These are phyloP conservation scores for Monosporascus sp. DNA, from an alignment of 2,329 filamentous ascomycete species.

Conservation along the genomic window DNA sequence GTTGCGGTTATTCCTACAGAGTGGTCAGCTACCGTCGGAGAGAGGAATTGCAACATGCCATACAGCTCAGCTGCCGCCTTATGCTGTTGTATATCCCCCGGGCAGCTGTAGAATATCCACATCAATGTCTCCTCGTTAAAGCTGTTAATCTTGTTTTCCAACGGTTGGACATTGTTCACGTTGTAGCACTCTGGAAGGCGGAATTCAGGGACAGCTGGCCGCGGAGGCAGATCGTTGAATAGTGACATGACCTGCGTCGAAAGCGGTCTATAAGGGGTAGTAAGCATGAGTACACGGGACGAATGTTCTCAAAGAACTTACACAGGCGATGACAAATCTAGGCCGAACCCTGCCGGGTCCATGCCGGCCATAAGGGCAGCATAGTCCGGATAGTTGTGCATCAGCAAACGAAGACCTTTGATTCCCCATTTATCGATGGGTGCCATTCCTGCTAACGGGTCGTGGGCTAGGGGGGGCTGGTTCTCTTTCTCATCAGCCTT, in stretches of 20 bases:
- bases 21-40: conserved; percentile 8
- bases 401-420: conserved; percentile 58
- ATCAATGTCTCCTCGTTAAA: conserved; percentile 66
- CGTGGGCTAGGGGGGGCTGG: conserved; percentile 39
- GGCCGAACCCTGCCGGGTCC: conserved; percentile 50
- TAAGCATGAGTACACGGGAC: conserved; percentile 4
- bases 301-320: conserved; percentile 32
- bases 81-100: conserved; percentile 57
- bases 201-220: conserved; percentile 52
- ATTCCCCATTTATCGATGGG: conserved; percentile 60
- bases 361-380: conserved; percentile 56
- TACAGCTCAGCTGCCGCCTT: conserved; percentile 60
- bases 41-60: conserved; percentile 19
- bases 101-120: conserved; percentile 66
- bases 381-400: conserved; percentile 60
- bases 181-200: conserved; percentile 61
- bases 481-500: conserved; percentile 40
- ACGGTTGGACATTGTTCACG: conserved; percentile 60
- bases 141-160: conserved; percentile 60
- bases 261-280: conserved; percentile 36
- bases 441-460: conserved; percentile 58
- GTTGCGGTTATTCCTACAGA: conserved; percentile 52
- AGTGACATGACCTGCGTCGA: conserved; percentile 57
- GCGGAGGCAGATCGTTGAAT: conserved; percentile 54
- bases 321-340: conserved; percentile 55